Conservation (phyloP, 345 rosid species). For the Eucalyptus curtisii region DNA sequence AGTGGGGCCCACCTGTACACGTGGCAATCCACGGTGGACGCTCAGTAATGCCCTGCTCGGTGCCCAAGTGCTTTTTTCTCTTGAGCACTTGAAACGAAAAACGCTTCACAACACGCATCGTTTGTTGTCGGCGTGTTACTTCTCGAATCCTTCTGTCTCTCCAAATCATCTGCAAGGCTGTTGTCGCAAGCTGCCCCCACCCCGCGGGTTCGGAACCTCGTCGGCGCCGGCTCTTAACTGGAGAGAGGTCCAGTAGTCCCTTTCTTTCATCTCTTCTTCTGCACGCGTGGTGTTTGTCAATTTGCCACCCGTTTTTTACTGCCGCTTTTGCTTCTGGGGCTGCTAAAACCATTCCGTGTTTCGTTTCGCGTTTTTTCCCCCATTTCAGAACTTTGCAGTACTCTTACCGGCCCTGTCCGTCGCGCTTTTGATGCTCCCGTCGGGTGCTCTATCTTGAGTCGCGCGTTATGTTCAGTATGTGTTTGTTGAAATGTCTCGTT, state of each 20-base stretch:
- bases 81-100: background rate
- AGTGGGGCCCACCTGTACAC: background rate
- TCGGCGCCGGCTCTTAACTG: background rate
- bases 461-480: background rate
- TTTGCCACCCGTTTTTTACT: background rate
- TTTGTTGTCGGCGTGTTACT: background rate
- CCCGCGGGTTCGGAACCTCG: background rate
- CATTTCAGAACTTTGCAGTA: background rate
- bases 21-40: background rate
- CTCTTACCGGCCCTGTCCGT: background rate
- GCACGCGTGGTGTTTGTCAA: background rate
- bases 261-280: background rate
- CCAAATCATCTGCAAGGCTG: background rate
- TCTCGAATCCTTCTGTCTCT: background rate
- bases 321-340: background rate
- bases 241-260: background rate
- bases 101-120: background rate
- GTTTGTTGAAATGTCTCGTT: background rate
- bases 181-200: background rate
- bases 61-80: background rate
- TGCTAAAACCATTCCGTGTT: background rate
- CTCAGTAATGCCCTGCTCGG: accelerated
- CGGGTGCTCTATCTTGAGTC: background rate
- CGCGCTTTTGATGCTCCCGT: background rate
- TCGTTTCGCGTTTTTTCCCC: background rate